Evolutionary conservation across 768 basidiomycete species (phyloP).

Genomic region (Cyclocybe cylindracea): DNA sequence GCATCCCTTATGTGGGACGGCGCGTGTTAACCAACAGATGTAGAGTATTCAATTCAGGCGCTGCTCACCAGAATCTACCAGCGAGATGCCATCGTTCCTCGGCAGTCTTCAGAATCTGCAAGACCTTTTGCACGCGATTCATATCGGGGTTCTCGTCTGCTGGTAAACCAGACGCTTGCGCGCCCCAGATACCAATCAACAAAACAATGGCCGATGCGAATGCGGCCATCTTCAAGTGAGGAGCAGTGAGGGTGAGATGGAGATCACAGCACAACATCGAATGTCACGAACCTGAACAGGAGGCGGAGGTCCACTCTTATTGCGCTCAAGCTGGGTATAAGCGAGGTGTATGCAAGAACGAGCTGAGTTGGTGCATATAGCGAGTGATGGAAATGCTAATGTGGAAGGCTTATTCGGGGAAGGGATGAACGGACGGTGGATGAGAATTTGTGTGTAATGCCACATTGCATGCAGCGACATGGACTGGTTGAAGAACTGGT

Average conservation of each 20-base stretch:
- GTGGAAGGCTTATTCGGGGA: slow-evolving; percentile 48
- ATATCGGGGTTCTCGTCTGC: slow-evolving; percentile 56
- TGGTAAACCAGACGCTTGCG: slow-evolving; percentile 47
- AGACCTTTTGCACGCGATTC: slow-evolving; percentile 65
- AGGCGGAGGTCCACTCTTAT: slow-evolving; percentile 23
- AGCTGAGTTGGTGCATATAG: slow-evolving; percentile 80
- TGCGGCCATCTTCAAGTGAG: slow-evolving; percentile 31
- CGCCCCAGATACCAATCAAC: slow-evolving; percentile 69
- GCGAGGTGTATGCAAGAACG: slow-evolving; percentile 80
- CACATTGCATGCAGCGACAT: slow-evolving; percentile 50
- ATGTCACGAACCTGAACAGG: slow-evolving; percentile 34
- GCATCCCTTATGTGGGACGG: slow-evolving; percentile 55
- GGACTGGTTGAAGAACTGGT: slow-evolving; percentile 58
- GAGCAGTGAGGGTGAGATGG: neutral
- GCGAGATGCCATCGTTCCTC: slow-evolving; percentile 46
- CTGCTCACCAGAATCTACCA: slow-evolving; percentile 44
- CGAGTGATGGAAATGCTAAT: slow-evolving; percentile 63
- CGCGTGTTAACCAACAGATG: neutral
- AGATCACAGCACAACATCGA: neutral
- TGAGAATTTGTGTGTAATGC: slow-evolving; percentile 67
- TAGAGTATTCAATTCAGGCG: too few species aligned
- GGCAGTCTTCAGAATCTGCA: slow-evolving; percentile 46
- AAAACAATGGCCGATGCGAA: slow-evolving; percentile 58
- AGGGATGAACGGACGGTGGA: slow-evolving; percentile 80
- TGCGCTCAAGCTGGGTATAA: slow-evolving; percentile 51